Conservation (phyloP, 2,329 filamentous ascomycete species). For the Orbilia javanica region DNA sequence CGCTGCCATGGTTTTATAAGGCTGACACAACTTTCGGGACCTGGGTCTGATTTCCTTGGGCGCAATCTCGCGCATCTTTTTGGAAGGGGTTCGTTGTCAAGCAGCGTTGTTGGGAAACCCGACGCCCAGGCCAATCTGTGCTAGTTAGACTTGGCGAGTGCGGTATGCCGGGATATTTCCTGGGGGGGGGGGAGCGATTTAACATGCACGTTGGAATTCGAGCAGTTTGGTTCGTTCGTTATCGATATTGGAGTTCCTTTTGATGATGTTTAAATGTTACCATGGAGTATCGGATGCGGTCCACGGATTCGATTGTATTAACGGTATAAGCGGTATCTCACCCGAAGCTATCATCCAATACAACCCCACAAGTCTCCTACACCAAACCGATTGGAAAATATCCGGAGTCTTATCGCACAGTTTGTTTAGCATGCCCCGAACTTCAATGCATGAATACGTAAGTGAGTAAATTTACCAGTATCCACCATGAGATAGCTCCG, state of each 20-base stretch:
- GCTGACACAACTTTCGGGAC: too few relatives aligned
- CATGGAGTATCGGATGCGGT: background rate
- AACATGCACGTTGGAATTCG: background rate
- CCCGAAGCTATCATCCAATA: background rate
- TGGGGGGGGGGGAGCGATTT: background rate
- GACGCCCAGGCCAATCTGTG: too few relatives aligned
- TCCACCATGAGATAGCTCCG: background rate
- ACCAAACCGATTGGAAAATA: constrained; percentile 7
- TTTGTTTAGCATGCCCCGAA: background rate
- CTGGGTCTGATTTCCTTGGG: too few relatives aligned
- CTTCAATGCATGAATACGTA: background rate
- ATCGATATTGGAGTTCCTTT: background rate
- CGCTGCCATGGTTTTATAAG: too few relatives aligned
- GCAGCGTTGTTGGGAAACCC: background rate
- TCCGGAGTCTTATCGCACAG: constrained; percentile 10
- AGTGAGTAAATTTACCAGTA: background rate
- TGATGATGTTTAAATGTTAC: background rate
- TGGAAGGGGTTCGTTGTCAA: too few relatives aligned
- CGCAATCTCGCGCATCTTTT: too few relatives aligned
- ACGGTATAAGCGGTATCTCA: too few relatives aligned
- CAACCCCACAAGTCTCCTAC: background rate
- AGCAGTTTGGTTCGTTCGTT: background rate
- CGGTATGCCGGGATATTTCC: too few relatives aligned
- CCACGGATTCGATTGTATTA: too few relatives aligned
- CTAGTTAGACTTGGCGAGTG: too few relatives aligned